These are phyloP conservation scores for Hyaloscypha variabilis DNA, from an alignment of 495 filamentous ascomycete species.

Conservation along the genomic window DNA sequence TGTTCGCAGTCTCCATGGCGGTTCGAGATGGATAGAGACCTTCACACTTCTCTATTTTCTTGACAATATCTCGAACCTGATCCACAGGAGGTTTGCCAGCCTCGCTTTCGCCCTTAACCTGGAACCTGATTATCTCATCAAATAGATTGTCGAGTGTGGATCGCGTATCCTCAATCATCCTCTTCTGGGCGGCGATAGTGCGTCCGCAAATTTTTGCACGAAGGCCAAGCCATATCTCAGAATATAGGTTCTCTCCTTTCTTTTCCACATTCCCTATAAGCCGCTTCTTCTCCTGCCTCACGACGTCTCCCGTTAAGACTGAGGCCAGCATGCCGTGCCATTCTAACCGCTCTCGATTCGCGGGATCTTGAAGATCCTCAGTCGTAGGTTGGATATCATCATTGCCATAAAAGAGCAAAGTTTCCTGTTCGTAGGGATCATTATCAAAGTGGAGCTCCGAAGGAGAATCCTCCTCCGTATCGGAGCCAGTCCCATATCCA, in stretches of 20 bases:
- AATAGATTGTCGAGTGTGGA: constrained; percentile 67
- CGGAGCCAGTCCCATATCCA: constrained; percentile 73
- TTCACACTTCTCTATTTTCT: constrained; percentile 86
- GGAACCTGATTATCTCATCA: constrained; percentile 86
- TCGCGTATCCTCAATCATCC: constrained; percentile 81
- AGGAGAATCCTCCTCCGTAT: constrained; percentile 88
- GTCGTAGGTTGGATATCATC: constrained; percentile 85
- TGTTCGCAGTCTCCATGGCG: constrained; percentile 71
- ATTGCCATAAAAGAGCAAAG: constrained; percentile 83
- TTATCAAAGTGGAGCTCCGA: constrained; percentile 80
- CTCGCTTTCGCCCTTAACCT: constrained; percentile 91
- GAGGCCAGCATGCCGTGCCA: constrained; percentile 98
- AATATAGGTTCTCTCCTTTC: constrained; percentile 70
- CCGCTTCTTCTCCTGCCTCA: constrained; percentile 95
- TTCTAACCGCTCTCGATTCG: constrained; percentile 88
- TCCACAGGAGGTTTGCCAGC: constrained; percentile 83
- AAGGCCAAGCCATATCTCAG: constrained; percentile 89
- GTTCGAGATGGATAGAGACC: constrained; percentile 77
- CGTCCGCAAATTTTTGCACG: constrained; percentile 81
- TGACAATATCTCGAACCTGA: constrained; percentile 87
- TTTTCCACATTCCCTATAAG: constrained; percentile 81
- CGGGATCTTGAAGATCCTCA: constrained; percentile 86
- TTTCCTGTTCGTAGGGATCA: constrained; percentile 89
- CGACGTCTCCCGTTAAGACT: constrained; percentile 94
- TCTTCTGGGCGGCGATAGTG: constrained; percentile 77